Evolutionary conservation across 495 filamentous ascomycete genomes (phyloP).

Genomic region (Podospora sp.): DNA sequence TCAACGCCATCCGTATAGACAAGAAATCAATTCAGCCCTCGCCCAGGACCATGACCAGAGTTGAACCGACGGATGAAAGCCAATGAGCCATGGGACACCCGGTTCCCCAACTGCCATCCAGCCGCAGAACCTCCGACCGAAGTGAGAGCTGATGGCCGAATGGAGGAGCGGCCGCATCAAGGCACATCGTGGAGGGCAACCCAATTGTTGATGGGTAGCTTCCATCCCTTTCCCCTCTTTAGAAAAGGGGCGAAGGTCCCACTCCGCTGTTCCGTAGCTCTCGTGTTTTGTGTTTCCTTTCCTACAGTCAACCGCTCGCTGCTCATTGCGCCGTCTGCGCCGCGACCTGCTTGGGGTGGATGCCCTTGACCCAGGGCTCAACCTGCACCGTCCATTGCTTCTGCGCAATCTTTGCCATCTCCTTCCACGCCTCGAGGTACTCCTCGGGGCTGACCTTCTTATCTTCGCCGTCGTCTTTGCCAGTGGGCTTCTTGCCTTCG

Average conservation of each 20-base stretch:
- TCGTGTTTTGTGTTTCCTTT: neutral
- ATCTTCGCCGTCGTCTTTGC: constrained; percentile 39
- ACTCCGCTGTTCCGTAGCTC: neutral
- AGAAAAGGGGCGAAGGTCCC: neutral
- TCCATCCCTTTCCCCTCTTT: neutral
- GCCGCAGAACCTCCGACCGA: neutral
- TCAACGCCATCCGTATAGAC: constrained; percentile 30
- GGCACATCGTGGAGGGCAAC: constrained; percentile 1
- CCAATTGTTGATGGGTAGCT: neutral
- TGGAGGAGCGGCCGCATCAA: constrained; percentile 11
- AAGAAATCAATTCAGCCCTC: constrained; percentile 13
- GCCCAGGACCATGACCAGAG: neutral
- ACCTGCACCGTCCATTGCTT: constrained; percentile 58
- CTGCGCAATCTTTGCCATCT: constrained; percentile 71
- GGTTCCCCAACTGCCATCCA: neutral
- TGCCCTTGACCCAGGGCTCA: constrained; percentile 39
- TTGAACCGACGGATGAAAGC: neutral
- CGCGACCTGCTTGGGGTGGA: constrained; percentile 34
- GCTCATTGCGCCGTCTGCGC: neutral
- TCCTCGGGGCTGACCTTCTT: constrained; percentile 61
- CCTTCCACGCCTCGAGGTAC: constrained; percentile 71
- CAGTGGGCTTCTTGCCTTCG: constrained; percentile 58
- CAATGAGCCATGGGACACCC: neutral
- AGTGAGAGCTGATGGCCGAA: neutral
- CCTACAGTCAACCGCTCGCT: constrained; percentile 3